Evolutionary conservation across 1,139 yeast genomes (phyloP), one percentile per base, ranked within the genome.

Genomic region (Casaregolazyma suthepensis): DNA sequence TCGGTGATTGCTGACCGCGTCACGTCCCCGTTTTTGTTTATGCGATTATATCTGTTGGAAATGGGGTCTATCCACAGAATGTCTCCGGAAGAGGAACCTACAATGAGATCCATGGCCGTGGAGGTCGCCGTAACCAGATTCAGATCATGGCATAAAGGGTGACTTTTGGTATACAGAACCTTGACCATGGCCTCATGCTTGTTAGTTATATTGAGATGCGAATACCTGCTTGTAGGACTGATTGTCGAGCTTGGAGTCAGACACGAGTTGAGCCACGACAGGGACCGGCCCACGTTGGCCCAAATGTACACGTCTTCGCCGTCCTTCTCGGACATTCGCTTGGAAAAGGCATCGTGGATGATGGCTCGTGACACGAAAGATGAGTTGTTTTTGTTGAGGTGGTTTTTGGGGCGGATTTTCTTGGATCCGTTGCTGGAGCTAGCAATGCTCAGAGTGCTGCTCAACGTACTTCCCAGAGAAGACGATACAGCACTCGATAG

Each of bases 21-120:
- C 47, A 73, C 68, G 46, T 66, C 68, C 17, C 75, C 75, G 54
- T 73, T 71, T 60, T 79, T 80, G 63, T 80, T 80, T 67, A 79
- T 70, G 44, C 83, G 72, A 26, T 77, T 66, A 63, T 78, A 80
- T 54, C 74, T 72, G 64, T 72, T 70, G 46, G 74, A 70, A 29
- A 71, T 65, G 13, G 79, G 75, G 58, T 79, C 82, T 38, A 76
- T 61, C 83, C 83, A 80, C n/a, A 80, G 58, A n/a, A 79, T 66
- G 59, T 80, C 85, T 23, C 83, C 82, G 1, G 78, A 68, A 1
- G 79, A 71, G 57, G 77, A 75, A 5, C 83, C 84, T 15, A 79
- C 61, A 7, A 75, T 66, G n/a, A 78, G 65, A 54, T 80, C 85
- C 15, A 80, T 57, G 52, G 71, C 71, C 23, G 66, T 65, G 17